phyloP scores from a whole-genome alignment of 2,329 filamentous ascomycete genomes.

The Beauveria pseudobassiana region DNA sequence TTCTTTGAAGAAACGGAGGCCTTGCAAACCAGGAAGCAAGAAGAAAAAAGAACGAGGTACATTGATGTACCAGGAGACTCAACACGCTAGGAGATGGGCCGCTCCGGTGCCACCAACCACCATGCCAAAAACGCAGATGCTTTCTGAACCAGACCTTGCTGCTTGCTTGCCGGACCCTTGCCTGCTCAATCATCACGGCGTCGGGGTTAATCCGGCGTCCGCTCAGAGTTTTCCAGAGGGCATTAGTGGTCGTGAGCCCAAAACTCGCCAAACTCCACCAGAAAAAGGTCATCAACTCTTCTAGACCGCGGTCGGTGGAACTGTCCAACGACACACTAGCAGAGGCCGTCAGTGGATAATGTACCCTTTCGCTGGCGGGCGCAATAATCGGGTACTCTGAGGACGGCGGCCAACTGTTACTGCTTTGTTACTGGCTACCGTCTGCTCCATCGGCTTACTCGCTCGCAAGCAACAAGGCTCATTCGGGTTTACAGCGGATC shows the following conservation, averaged over 20 bases:
- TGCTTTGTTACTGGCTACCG: slow-evolving; percentile 4
- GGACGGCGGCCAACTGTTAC: neutral
- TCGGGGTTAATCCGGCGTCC: neutral
- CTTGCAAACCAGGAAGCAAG: neutral
- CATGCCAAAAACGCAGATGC: neutral
- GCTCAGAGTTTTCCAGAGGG: neutral
- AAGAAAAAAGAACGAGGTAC: neutral
- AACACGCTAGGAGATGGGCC: neutral
- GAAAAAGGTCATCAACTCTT: neutral
- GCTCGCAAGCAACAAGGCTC: neutral
- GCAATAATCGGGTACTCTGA: neutral
- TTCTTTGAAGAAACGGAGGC: neutral
- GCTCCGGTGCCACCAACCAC: neutral
- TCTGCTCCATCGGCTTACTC: neutral
- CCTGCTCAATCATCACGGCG: neutral
- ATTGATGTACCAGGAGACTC: neutral
- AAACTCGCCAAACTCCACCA: neutral
- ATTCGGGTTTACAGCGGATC: neutral
- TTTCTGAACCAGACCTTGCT: neutral
- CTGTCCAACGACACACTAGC: slow-evolving; percentile 1
- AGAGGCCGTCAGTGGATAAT: slow-evolving; percentile 4
- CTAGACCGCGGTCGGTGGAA: slow-evolving; percentile 12
- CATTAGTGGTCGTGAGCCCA: neutral
- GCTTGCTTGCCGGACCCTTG: neutral
- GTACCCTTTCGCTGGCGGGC: slow-evolving; percentile 4